Percentiles rank a stretch among this genome's conserved stretches.
phyloP scores from a whole-genome alignment of 2,329 filamentous ascomycete species.

The Diaporthe ilicicola region DNA sequence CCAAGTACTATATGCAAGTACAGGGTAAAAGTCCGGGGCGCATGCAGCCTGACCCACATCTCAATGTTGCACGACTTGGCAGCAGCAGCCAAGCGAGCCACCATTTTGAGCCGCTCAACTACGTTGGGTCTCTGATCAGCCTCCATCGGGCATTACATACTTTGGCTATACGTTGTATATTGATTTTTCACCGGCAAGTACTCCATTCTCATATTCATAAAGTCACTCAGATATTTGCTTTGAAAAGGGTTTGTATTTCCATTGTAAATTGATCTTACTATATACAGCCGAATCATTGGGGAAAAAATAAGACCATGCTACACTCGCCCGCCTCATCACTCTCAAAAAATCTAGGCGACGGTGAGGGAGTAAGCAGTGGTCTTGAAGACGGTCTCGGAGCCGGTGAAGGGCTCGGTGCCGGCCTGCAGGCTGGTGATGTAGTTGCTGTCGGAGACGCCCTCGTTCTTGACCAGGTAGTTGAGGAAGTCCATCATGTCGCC shows the following conservation, averaged over 20 bases:
- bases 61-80: background rate
- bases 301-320: background rate
- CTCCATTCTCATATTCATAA: background rate
- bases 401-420: conserved; percentile 66
- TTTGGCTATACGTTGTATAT: background rate
- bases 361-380: conserved; percentile 35
- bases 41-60: background rate
- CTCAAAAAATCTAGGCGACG: conserved; percentile 12
- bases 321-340: background rate
- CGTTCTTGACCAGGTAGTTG: conserved; percentile 58
- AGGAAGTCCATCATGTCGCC: conserved; percentile 67
- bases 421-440: conserved; percentile 62
- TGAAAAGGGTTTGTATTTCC: background rate
- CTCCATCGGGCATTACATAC: background rate
- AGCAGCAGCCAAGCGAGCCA: conserved; percentile 1
- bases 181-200: background rate
- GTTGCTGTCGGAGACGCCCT: conserved; percentile 58
- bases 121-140: background rate
- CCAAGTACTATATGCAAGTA: background rate
- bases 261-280: conserved; percentile 9
- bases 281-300: conserved; percentile 4
- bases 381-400: conserved; percentile 45
- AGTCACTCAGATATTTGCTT: too few species aligned
- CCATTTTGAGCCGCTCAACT: background rate
- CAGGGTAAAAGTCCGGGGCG: background rate